Base-by-base conservation (phyloP, 2,329 filamentous ascomycete genomes). In the Apiospora hydei region DNA sequence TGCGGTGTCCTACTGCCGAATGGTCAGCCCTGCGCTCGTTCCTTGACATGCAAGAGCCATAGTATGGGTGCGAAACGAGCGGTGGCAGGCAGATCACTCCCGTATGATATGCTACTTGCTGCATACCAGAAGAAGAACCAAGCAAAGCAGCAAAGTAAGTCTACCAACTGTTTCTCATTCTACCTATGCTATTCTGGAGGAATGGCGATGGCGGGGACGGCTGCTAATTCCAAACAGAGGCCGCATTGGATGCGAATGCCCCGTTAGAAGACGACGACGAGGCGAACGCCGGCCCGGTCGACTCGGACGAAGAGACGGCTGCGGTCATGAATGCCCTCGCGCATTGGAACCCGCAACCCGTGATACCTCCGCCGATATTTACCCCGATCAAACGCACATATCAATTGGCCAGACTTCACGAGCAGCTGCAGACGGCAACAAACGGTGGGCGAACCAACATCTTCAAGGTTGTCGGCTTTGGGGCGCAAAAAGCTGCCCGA, bases 41-140 rank as follows among this genome's bases (percentile, higher is more conserved):
- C 94, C 4, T 84, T 98, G 72, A 98, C 95, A 0, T 98, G 95
- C 86, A 98, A 98, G 83, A 96, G 93, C 73, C 95, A 98, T 76
- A 92, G 89, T n/a, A 98, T 98, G 95, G 95, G 95, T 14, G 93
- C 95, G 6, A 98, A 98, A 83, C 89, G 95, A 76, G 93, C 93
- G 0, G 95, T 98, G 3, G 93, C 94, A 6, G 95, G 95, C 0
- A 88, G 95, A 73, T 96, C 93, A 64, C 84, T 97, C 73, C 95
- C 95, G 1, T 98, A 98, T 79, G 95, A 98, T 81, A 96, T 97
- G 92, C 85, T 98, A 51, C 87, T 98, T 49, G 91, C 93, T 18
- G 92, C 93, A 10, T 96, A 96, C 79, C 94, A 96, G 82, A 98
- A 98, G 88, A 98, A 98, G 87, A 99, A 99, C 78, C 96, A 98